These are phyloP conservation scores for Sphaerulina populicola DNA, from an alignment of 2,329 filamentous ascomycete species.

Conservation along the genomic window DNA sequence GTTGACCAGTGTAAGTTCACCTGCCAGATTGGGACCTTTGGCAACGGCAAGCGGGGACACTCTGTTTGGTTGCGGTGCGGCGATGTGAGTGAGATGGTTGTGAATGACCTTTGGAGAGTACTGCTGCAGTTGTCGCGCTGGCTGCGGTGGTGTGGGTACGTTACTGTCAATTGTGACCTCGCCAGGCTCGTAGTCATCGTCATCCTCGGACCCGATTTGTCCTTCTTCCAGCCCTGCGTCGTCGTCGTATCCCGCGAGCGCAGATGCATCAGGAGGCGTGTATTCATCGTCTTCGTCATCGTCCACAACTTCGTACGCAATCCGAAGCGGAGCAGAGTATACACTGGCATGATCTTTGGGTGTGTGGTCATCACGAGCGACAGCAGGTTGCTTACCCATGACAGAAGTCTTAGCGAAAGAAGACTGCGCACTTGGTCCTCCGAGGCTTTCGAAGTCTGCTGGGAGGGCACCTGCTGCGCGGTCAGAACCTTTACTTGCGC, in stretches of 20 bases:
- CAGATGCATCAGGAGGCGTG: constrained; percentile 26
- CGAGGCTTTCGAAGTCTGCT: constrained; percentile 22
- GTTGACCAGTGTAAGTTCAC: constrained; percentile 42
- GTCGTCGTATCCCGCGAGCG: constrained; percentile 22
- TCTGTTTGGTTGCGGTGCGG: constrained; percentile 68
- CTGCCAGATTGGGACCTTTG: constrained; percentile 38
- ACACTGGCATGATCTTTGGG: constrained; percentile 11
- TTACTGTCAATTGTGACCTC: constrained; percentile 28
- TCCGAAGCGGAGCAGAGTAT: constrained; percentile 8
- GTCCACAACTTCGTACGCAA: constrained; percentile 19
- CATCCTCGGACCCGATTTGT: constrained; percentile 22
- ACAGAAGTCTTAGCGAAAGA: constrained; percentile 11
- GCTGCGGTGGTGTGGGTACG: constrained; percentile 12
- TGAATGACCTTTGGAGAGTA: constrained; percentile 51
- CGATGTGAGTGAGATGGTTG: constrained; percentile 53
- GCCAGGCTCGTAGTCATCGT: constrained; percentile 34
- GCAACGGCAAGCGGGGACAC: constrained; percentile 51
- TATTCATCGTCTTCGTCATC: constrained; percentile 31
- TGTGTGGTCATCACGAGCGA: constrained; percentile 9
- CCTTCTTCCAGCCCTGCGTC: constrained; percentile 15
- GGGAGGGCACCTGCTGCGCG: constrained; percentile 36
- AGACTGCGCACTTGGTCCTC: constrained; percentile 12
- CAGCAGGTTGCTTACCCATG: constrained; percentile 17
- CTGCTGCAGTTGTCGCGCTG: constrained; percentile 20
- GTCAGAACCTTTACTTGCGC: constrained; percentile 37